phyloP scores from a whole-genome alignment of 2,329 filamentous ascomycete genomes.

The Aureobasidium sp. region DNA sequence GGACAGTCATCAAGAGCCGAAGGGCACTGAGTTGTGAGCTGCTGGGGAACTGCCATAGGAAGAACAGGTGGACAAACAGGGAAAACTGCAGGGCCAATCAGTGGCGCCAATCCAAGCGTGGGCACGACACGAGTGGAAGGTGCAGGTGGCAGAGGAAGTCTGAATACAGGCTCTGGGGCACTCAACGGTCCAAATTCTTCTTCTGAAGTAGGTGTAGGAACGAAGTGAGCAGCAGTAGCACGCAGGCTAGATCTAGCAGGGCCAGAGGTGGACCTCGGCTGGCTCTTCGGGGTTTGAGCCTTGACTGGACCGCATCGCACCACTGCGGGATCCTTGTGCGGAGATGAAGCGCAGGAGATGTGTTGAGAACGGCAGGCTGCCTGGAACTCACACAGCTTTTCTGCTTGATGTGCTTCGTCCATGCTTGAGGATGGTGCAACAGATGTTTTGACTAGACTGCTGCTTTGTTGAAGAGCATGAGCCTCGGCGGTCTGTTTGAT shows the following conservation, averaged over 20 bases:
- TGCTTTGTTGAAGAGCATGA: neutral
- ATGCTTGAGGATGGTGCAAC: neutral
- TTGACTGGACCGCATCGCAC: neutral
- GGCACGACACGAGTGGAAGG: neutral
- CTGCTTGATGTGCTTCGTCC: neutral
- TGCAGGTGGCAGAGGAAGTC: neutral
- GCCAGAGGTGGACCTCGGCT: neutral
- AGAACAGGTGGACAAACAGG: neutral
- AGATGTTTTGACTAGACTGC: neutral
- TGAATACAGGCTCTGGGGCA: neutral
- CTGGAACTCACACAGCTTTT: neutral
- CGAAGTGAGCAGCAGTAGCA: constrained; percentile 15
- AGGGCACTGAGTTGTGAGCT: neutral
- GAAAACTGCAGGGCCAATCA: neutral
- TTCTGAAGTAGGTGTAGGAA: neutral
- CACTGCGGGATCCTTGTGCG: neutral
- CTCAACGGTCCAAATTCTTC: neutral
- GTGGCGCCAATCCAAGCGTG: neutral
- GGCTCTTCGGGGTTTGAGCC: neutral
- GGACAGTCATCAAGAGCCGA: neutral
- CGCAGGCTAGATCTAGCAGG: constrained; percentile 12
- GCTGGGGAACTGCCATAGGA: neutral
- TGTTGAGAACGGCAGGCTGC: neutral
- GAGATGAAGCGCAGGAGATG: neutral
- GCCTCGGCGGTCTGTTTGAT: constrained; percentile 3